Evolutionary conservation across 2,329 filamentous ascomycete genomes (phyloP), one percentile per base, ranked within the genome.

Genomic region (Curvularia eragrostidis): DNA sequence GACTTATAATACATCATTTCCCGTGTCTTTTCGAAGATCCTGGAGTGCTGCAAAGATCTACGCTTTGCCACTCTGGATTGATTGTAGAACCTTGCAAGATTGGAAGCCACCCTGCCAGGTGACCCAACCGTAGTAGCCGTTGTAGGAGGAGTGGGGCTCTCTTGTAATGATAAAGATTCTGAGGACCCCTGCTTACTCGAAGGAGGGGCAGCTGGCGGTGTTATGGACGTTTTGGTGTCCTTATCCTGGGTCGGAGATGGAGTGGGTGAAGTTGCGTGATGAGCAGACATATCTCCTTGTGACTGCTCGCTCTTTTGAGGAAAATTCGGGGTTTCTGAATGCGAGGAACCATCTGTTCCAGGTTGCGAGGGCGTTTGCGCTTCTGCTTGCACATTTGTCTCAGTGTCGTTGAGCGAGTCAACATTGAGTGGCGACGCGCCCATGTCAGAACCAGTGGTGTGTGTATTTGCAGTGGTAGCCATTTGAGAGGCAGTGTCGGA

Each of bases 21-120:
- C 5, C 58, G 51, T 12, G 68, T 71, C 28, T 59, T 52, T 4
- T 12, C 28, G 47, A 50, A 64, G 12, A 55, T 52, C 13, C 36
- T 49, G 3, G 47, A 24, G 23, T 43, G 51, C 32, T 51, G 47
- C 10, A 32, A 44, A 19, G 59, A 59, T 13, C 28, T 18, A 24
- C 50, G 7, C 4, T 18, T 43, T 34, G 36, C 26, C 19, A 46
- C n/a, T n/a, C n/a, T 46, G n/a, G 30, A 24, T 36, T 39, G 18
- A 39, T 41, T 53, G 42, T 15, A 19, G 39, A 10, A 48, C n/a
- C 5, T 48, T 44, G 13, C 21, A 15, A 18, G 15, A 18, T 18
- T 13, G 12, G 36, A 15, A 32, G 12, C 9, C 9, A 21, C 10
- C 12, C 10, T n/a, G 13, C 32, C 26, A 46, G n/a, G 21, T 30